Evolutionary conservation across 139 green algal genomes (phyloP).

Genomic region (Coccomyxa sp.): DNA sequence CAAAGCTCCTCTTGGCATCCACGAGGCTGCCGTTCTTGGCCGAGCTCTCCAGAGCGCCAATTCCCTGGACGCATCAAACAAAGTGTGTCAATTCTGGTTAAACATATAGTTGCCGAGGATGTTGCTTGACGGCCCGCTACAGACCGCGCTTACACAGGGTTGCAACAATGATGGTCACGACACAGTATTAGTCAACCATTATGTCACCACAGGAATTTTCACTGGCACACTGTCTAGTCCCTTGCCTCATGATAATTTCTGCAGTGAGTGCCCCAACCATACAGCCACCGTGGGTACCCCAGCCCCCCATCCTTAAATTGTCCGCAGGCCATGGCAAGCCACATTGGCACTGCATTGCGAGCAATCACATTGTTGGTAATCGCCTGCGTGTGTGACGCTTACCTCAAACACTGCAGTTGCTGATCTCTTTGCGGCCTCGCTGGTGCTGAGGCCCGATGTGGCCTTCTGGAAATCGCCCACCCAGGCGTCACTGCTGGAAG

Average conservation of each 20-base stretch:
- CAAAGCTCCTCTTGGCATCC: conserved; percentile 46
- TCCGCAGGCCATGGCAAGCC: background rate
- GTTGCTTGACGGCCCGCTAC: too few relatives aligned
- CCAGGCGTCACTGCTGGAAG: conserved; percentile 38
- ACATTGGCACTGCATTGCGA: background rate
- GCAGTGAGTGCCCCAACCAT: background rate
- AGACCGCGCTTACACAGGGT: background rate
- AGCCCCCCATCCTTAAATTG: background rate
- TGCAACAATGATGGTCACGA: background rate
- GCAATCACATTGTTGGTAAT: background rate
- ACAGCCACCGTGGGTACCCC: background rate
- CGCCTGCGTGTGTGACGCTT: background rate
- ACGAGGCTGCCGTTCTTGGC: conserved; percentile 22
- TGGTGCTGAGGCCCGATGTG: conserved; percentile 6
- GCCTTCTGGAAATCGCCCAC: conserved; percentile 35
- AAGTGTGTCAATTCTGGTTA: background rate
- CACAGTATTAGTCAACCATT: background rate
- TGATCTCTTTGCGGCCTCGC: conserved; percentile 7
- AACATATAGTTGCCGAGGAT: too few relatives aligned
- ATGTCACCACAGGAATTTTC: background rate
- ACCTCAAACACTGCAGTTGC: conserved; percentile 18
- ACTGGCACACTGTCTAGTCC: background rate
- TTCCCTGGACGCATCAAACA: background rate
- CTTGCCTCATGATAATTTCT: background rate
- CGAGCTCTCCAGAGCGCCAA: conserved; percentile 24